These are phyloP conservation scores for Fraxinus baroniana DNA, from an alignment of 305 asterid species.

Conservation along the genomic window DNA sequence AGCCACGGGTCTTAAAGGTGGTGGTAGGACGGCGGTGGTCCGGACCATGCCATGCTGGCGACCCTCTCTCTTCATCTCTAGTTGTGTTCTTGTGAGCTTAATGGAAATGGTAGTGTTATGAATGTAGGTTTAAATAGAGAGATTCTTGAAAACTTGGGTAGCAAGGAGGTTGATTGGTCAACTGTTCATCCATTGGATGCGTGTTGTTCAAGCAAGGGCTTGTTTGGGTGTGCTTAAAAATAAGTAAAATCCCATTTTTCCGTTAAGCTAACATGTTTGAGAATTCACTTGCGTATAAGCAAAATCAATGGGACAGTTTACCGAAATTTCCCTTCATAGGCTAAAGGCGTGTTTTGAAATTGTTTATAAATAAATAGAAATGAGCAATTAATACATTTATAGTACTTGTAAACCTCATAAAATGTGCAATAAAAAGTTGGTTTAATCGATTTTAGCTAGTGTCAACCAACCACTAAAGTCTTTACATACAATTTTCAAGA, in stretches of 20 bases:
- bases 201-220: slow-evolving; percentile 34
- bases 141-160: slow-evolving; percentile 34
- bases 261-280: not conserved
- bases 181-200: slow-evolving; percentile 34
- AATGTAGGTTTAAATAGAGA: slow-evolving; percentile 25
- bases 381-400: not conserved
- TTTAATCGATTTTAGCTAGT: not conserved
- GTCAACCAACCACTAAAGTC: not conserved
- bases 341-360: not conserved
- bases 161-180: slow-evolving; percentile 40
- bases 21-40: slow-evolving; percentile 38
- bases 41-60: slow-evolving; percentile 79
- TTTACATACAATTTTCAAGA: not conserved
- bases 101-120: not conserved
- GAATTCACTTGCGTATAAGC: not conserved
- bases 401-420: not conserved
- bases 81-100: slow-evolving; percentile 10
- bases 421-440: not conserved
- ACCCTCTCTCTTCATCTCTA: slow-evolving; percentile 71
- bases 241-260: not conserved
- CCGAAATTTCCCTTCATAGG: no score
- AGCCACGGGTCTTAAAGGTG: slow-evolving; percentile 26
- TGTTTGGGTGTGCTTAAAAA: not conserved
- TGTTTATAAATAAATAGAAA: not conserved
- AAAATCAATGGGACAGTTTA: not conserved